Evolutionary conservation across 2,329 filamentous ascomycete species (phyloP).

Genomic region (Trichoderma sp.): DNA sequence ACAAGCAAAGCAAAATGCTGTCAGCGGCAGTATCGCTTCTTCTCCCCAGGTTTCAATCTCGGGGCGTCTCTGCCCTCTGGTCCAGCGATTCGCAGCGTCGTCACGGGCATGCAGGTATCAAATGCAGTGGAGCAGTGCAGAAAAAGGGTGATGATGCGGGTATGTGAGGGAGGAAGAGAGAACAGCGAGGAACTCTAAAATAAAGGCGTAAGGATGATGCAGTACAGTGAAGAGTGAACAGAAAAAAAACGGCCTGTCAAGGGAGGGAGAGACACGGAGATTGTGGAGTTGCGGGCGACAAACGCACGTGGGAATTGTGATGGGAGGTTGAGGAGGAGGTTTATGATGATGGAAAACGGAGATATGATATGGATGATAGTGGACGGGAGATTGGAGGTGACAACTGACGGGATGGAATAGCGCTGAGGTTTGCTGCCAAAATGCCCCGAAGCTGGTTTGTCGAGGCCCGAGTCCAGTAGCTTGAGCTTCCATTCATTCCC

Average conservation of each 20-base stretch:
- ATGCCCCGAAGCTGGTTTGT: neutral
- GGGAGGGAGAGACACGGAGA: conserved; percentile 9
- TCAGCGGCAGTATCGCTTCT: neutral
- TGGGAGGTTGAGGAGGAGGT: no score
- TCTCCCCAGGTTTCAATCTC: neutral
- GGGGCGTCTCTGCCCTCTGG: neutral
- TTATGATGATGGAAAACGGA: no score
- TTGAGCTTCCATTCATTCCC: neutral
- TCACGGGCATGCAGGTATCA: neutral
- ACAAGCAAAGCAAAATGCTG: neutral
- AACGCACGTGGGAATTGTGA: neutral
- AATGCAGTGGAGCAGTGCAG: neutral
- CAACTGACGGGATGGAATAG: no score
- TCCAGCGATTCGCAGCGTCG: neutral
- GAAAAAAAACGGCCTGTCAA: neutral
- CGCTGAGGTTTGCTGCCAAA: no score
- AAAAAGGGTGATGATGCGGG: neutral
- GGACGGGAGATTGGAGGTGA: no score
- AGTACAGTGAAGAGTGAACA: neutral
- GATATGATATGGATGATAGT: no score
- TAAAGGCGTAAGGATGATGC: neutral
- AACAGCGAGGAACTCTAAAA: neutral
- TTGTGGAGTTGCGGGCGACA: neutral
- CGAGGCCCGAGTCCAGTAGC: neutral
- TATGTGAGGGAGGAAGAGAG: neutral